Conservation (phyloP, 306 rosid genomes). For the Prunus mira region DNA sequence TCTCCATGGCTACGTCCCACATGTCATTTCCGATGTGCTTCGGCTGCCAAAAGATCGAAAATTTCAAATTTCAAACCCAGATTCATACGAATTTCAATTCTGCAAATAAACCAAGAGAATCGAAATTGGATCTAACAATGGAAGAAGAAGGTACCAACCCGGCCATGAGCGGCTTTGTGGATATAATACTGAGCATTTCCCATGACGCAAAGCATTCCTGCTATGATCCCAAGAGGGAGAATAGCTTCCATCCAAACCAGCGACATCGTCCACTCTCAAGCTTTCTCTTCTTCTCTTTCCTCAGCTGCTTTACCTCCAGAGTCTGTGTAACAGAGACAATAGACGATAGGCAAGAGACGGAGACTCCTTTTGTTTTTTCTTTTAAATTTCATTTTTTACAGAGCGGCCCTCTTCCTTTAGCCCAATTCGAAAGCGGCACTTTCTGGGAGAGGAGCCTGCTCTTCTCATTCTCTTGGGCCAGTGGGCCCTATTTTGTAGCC, state of each 20-base stretch:
- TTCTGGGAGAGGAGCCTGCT: neutral
- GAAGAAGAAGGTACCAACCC: conserved; percentile 38
- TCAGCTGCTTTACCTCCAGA: neutral
- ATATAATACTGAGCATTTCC: conserved; percentile 87
- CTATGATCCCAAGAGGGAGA: conserved; percentile 85
- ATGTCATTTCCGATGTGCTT: conserved; percentile 86
- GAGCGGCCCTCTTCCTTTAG: neutral
- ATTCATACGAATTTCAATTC: neutral
- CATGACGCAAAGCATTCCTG: conserved; percentile 85
- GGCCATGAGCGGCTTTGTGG: conserved; percentile 86
- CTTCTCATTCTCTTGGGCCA: neutral
- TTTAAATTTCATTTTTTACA: neutral
- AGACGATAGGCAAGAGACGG: neutral
- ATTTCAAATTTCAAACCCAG: neutral
- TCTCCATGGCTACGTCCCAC: conserved; percentile 99
- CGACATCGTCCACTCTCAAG: conserved; percentile 34
- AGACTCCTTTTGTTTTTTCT: neutral
- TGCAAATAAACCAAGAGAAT: neutral
- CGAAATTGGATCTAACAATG: conserved; percentile 5
- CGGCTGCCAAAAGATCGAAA: conserved; percentile 46
- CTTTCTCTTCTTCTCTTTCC: neutral
- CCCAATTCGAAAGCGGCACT: neutral
- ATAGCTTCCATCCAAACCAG: conserved; percentile 69
- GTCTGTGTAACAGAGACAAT: neutral
- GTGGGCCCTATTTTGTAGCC: neutral